phyloP scores from a whole-genome alignment of 2,329 filamentous ascomycete genomes.

The Stromatinia cepivora region DNA sequence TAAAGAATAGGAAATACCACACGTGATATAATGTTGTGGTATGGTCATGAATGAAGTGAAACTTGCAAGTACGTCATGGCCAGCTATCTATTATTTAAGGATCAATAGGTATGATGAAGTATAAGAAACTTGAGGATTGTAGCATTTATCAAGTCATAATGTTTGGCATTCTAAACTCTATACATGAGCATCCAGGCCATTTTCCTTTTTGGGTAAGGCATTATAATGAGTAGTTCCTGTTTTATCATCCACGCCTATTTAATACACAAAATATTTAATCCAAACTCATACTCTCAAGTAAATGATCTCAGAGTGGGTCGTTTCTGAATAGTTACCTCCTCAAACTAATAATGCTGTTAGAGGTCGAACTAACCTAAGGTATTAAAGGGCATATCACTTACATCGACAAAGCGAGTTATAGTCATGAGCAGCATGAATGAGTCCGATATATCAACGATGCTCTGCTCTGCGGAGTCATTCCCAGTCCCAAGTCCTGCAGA shows the following conservation, averaged over 20 bases:
- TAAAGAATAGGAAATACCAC: too few relatives aligned
- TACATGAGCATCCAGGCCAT: conserved; percentile 3
- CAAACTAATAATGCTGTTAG: conserved; percentile 41
- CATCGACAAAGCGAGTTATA: conserved; percentile 82
- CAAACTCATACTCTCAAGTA: conserved; percentile 26
- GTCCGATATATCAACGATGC: conserved; percentile 76
- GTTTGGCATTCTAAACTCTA: conserved; percentile 15
- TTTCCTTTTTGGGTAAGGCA: conserved; percentile 1
- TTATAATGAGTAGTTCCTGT: conserved; percentile 13
- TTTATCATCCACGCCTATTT: not conserved
- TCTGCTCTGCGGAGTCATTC: conserved; percentile 52
- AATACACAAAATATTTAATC: conserved; percentile 19
- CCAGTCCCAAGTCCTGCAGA: conserved; percentile 72
- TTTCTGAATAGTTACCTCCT: conserved; percentile 42
- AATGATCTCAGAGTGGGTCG: conserved; percentile 33
- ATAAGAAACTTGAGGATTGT: not conserved
- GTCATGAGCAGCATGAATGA: conserved; percentile 81
- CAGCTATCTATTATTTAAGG: too few relatives aligned
- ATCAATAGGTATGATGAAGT: too few relatives aligned
- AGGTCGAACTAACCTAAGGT: not conserved
- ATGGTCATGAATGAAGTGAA: too few relatives aligned
- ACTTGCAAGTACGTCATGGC: too few relatives aligned
- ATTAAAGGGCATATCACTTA: conserved; percentile 47
- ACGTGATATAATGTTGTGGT: too few relatives aligned
- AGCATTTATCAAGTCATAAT: conserved; percentile 5